Percentiles rank a stretch among this genome's conserved stretches.
Evolutionary conservation across 768 basidiomycete genomes (phyloP).

Genomic region (Lactifluus volemus): DNA sequence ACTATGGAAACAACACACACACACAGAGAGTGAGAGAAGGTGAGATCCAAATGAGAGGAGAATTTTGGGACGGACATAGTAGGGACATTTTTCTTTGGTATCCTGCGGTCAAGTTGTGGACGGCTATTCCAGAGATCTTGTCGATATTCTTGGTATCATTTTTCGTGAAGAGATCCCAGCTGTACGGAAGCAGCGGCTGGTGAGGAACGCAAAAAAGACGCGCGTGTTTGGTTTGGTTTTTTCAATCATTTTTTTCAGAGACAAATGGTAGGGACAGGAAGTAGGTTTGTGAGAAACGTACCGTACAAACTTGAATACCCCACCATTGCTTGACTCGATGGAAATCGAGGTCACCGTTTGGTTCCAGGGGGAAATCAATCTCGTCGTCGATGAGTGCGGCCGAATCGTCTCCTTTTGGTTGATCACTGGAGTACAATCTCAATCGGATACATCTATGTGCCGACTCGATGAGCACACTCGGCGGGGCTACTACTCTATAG

Average conservation of each 20-base stretch:
- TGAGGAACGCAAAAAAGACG: not conserved
- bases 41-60: not conserved
- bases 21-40: not conserved
- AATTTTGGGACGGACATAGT: not conserved
- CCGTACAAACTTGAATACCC: constrained; percentile 8
- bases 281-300: not conserved
- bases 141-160: not conserved
- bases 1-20: not conserved
- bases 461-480: not conserved
- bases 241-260: not conserved
- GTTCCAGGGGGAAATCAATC: constrained; percentile 14
- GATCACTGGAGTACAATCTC: constrained; percentile 6
- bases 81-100: not conserved
- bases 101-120: constrained; percentile 13
- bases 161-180: constrained; percentile 10
- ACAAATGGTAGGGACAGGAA: not conserved
- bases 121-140: constrained; percentile 6
- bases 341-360: constrained; percentile 14
- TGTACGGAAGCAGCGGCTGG: constrained; percentile 14
- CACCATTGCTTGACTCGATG: constrained; percentile 14
- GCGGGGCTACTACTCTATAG: not conserved
- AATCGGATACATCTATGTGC: constrained; percentile 16
- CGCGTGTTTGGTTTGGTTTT: not conserved
- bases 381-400: constrained; percentile 10
- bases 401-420: not conserved